Percentiles rank a stretch among this genome's conserved stretches.
Conservation (phyloP, 139 green algal genomes). For the Coelastrella sp. region DNA sequence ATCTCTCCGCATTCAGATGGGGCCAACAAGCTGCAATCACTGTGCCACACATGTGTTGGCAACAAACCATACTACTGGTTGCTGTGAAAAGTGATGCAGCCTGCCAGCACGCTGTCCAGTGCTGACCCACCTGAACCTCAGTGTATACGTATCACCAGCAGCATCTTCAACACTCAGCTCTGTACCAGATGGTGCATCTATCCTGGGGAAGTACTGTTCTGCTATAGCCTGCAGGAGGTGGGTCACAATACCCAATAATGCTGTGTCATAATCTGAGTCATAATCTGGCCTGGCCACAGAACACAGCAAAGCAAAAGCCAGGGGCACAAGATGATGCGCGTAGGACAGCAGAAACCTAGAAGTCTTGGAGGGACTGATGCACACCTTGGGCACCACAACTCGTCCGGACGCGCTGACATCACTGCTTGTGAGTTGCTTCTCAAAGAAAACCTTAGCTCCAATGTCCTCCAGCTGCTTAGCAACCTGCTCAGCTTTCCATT, state of each 20-base stretch:
- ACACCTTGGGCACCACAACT: conserved; percentile 80
- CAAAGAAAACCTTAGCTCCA: conserved; percentile 71
- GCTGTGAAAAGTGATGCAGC: not conserved
- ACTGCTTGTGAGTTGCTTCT: conserved; percentile 73
- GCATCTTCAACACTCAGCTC: conserved; percentile 65
- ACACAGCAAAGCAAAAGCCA: no score
- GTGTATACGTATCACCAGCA: conserved; percentile 63
- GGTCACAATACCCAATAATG: conserved; percentile 12
- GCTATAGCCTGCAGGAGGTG: conserved; percentile 64
- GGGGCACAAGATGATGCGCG: no score
- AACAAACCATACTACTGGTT: no score
- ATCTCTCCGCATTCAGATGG: no score
- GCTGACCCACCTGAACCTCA: conserved; percentile 63
- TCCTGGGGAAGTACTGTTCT: conserved; percentile 69
- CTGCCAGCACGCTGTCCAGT: not conserved
- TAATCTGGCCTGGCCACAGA: no score
- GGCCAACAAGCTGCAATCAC: no score
- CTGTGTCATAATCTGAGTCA: no score
- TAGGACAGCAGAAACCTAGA: no score
- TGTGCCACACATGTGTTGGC: no score
- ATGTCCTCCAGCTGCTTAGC: conserved; percentile 54
- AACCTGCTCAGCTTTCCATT: conserved; percentile 27
- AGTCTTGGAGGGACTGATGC: not conserved
- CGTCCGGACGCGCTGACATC: conserved; percentile 69
- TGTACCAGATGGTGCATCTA: conserved; percentile 64